Evolutionary conservation across 768 basidiomycete species (phyloP), one percentile per base, ranked within the genome.

Genomic region (Tephrocybe sp.): DNA sequence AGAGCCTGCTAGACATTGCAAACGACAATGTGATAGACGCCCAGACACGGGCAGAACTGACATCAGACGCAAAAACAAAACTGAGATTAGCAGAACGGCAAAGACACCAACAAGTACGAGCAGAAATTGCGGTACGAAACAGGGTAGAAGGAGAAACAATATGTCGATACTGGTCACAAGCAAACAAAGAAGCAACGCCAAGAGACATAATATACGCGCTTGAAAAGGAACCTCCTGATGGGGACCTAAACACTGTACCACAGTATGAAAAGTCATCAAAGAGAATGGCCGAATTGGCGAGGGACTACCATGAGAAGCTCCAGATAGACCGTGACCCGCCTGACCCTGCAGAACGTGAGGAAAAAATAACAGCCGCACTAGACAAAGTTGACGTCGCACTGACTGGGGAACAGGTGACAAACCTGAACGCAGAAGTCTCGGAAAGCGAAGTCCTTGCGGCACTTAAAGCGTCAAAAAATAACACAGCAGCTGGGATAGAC

Each of bases 401-500:
- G n/a, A n/a, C n/a, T n/a, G n/a, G n/a, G n/a, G n/a, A n/a, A n/a
- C n/a, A n/a, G n/a, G n/a, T n/a, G n/a, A n/a, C n/a, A n/a, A n/a
- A 21, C 29, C 11, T 46, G 3, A n/a, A 18, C 6, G 8, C 3
- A 1, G 1, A 1, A 13, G 5, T 47, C 1, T 13, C 0, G 11
- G 8, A 18, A 12, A 22, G 48, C 10, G 48, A 61, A 30, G 42
- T 59, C 0, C 12, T 9, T 1, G 3, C 49, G 23, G 54, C 58
- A 1, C 48, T 56, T 0, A 21, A 36, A 42, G 31, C 22, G n/a
- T 42, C 54, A 1, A 47, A 47, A 18, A 47, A 55, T 41, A 56
- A 56, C 0, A 59, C 57, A 23, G 60, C 60, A 6, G 27, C 61
- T 4, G 58, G 61, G 0, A 8, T 56, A 2, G 58, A 62, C 25